Percentiles rank a stretch among this genome's conserved stretches.
Conservation (phyloP, 129 eudicot species). For the Erigeron canadensis region DNA sequence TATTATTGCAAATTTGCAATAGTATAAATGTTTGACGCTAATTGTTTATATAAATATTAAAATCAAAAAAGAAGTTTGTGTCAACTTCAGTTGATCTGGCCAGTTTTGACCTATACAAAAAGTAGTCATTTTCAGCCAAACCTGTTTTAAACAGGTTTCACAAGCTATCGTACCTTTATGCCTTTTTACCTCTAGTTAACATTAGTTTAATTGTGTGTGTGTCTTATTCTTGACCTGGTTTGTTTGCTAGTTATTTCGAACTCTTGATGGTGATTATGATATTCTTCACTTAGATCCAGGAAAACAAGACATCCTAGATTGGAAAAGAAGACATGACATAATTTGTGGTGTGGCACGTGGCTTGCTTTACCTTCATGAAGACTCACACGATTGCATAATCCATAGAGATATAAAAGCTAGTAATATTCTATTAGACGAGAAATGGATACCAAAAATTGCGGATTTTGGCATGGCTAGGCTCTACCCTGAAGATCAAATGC, state of each 20-base stretch:
- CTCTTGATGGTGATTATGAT: slow-evolving; percentile 23
- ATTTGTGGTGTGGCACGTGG: slow-evolving; percentile 66
- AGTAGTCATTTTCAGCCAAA: too few species aligned
- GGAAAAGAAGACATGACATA: slow-evolving; percentile 61
- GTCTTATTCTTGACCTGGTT: too few species aligned
- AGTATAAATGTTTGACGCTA: too few species aligned
- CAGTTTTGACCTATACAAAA: too few species aligned
- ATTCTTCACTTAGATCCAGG: slow-evolving; percentile 35
- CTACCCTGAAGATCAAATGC: slow-evolving; percentile 64
- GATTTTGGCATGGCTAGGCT: slow-evolving; percentile 90
- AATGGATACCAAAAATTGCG: slow-evolving; percentile 81
- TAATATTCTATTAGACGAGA: slow-evolving; percentile 70
- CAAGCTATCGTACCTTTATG: too few species aligned
- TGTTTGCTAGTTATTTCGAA: neutral
- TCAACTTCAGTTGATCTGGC: too few species aligned
- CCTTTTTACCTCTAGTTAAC: neutral
- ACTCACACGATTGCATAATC: slow-evolving; percentile 52
- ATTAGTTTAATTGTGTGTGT: neutral
- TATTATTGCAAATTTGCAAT: too few species aligned
- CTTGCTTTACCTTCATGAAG: slow-evolving; percentile 78
- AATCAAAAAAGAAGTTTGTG: too few species aligned
- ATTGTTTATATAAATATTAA: too few species aligned
- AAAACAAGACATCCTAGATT: slow-evolving; percentile 43
- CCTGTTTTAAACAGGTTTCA: too few species aligned
- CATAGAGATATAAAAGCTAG: slow-evolving; percentile 88